Conservation (phyloP, 805 yeast genomes). For the Yarrowia sp. region DNA sequence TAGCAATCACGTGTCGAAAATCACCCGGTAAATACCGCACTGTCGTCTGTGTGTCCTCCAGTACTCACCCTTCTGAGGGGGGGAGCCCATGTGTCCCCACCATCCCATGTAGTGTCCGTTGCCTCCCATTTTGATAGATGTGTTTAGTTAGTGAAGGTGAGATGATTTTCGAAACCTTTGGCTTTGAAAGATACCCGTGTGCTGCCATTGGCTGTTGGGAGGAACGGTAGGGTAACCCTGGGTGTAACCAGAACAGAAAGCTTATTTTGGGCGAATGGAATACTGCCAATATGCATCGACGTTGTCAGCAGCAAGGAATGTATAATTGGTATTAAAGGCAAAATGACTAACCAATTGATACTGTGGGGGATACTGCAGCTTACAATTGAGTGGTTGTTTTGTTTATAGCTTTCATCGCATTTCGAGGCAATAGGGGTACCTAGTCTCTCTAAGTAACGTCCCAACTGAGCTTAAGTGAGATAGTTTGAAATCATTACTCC, state of each 20-base stretch:
- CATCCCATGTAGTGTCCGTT: constrained; percentile 88
- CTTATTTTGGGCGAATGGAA: constrained; percentile 1
- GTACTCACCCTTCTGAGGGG: constrained; percentile 44
- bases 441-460: too few species aligned
- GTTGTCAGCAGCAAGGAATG: constrained; percentile 5
- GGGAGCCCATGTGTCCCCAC: constrained; percentile 88
- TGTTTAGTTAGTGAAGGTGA: constrained; percentile 38
- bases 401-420: too few species aligned
- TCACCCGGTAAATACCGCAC: too few species aligned
- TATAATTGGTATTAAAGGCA: too few species aligned
- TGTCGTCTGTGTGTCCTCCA: background rate
- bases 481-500: too few species aligned
- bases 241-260: background rate
- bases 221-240: constrained; percentile 19
- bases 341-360: too few species aligned
- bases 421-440: too few species aligned
- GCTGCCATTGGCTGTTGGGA: constrained; percentile 25
- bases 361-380: too few species aligned
- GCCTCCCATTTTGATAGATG: constrained; percentile 62
- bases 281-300: background rate
- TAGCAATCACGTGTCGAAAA: background rate
- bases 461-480: too few species aligned
- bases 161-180: constrained; percentile 35
- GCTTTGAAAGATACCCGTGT: constrained; percentile 31
- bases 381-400: too few species aligned